phyloP scores from a whole-genome alignment of 2,329 filamentous ascomycete species.

The Colletotrichum sublineola region DNA sequence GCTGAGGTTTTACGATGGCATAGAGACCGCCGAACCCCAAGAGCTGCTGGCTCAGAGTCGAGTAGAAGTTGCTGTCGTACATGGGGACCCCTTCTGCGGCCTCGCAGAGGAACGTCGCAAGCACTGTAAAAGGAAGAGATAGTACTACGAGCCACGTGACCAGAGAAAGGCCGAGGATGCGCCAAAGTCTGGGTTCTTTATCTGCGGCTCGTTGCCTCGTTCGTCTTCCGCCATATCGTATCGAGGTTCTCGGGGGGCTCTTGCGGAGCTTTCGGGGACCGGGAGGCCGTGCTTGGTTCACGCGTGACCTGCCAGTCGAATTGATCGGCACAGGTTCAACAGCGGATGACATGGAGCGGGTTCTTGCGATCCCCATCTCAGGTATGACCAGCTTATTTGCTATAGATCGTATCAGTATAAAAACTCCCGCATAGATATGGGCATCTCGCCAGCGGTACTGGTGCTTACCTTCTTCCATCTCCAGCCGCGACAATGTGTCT shows the following conservation, averaged over 20 bases:
- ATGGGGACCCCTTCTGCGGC: background rate
- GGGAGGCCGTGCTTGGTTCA: background rate
- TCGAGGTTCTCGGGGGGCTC: background rate
- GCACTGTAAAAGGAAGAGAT: background rate
- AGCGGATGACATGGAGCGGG: background rate
- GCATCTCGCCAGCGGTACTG: background rate
- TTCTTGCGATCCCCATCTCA: background rate
- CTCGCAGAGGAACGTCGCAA: background rate
- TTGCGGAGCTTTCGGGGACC: background rate
- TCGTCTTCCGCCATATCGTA: background rate
- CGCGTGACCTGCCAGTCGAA: background rate
- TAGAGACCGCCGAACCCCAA: background rate
- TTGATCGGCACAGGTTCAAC: background rate
- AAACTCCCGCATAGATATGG: too few relatives aligned
- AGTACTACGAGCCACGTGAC: background rate
- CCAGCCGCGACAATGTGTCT: background rate
- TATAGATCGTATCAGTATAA: background rate
- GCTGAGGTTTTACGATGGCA: background rate
- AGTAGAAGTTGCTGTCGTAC: slow-evolving; percentile 12
- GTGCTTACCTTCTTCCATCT: background rate
- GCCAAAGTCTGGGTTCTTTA: background rate
- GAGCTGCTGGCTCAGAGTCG: slow-evolving; percentile 2
- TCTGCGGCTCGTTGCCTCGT: background rate
- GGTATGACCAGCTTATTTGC: background rate
- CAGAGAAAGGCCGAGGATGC: background rate